A percentile compares a stretch with the other conserved stretches of the same genome.
phyloP scores from a whole-genome alignment of 1,284 basidiomycete species.

The Trametes versicolor region DNA sequence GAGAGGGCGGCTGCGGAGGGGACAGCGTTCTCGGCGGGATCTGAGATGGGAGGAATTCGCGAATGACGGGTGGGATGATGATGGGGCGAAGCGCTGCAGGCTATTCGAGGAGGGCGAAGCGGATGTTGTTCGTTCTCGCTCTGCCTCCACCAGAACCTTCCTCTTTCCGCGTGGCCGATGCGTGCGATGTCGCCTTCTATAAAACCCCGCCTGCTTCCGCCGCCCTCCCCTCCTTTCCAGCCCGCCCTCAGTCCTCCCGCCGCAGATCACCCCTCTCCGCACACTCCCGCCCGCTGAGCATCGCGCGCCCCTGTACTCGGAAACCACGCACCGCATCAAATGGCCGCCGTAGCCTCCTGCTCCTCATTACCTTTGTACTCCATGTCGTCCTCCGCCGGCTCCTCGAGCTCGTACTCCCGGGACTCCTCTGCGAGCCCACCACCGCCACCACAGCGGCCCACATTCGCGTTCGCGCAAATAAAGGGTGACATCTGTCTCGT shows the following conservation, averaged over 20 bases:
- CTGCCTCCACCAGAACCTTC: slow-evolving; percentile 24
- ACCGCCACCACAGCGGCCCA: slow-evolving; percentile 18
- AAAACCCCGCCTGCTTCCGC: slow-evolving; percentile 25
- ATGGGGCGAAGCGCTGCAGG: not conserved
- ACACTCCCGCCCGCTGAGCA: slow-evolving; percentile 2
- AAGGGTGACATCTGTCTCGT: slow-evolving; percentile 48
- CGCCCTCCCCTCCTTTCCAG: slow-evolving; percentile 9
- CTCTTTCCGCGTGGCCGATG: slow-evolving; percentile 29
- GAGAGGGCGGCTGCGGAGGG: slow-evolving; percentile 2
- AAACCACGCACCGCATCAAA: slow-evolving; percentile 18
- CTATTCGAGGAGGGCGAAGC: slow-evolving; percentile 14
- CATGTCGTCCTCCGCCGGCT: slow-evolving; percentile 21
- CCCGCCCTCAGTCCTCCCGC: slow-evolving; percentile 4
- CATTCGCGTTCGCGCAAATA: slow-evolving; percentile 49
- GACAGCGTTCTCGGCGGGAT: not conserved
- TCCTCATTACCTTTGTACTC: slow-evolving; percentile 30
- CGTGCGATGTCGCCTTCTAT: slow-evolving; percentile 24
- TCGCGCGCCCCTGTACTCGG: slow-evolving; percentile 9
- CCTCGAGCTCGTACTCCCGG: slow-evolving; percentile 16
- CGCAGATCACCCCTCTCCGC: slow-evolving; percentile 14
- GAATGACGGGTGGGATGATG: not conserved
- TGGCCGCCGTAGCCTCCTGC: slow-evolving; percentile 31
- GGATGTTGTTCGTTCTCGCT: slow-evolving; percentile 9
- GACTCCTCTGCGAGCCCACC: slow-evolving; percentile 17
- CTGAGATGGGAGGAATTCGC: not conserved